Conservation (phyloP, 192 early-diverging fungal species). For the Dissophora globulifera region DNA sequence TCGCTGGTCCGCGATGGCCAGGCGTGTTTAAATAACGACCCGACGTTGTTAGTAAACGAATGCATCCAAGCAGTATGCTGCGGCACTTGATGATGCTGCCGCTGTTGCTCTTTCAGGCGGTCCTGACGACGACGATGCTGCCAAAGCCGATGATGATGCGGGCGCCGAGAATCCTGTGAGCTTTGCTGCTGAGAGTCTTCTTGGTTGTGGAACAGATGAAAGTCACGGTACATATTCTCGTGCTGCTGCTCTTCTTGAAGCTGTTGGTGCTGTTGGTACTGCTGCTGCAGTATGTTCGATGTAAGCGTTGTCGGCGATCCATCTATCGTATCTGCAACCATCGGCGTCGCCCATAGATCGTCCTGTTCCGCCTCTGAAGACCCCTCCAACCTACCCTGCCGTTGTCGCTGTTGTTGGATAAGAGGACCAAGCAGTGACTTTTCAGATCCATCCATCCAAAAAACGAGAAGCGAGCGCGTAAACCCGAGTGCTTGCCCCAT, state of each 20-base stretch:
- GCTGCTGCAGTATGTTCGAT: neutral
- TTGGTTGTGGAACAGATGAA: slow-evolving; percentile 26
- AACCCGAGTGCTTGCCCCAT: slow-evolving; percentile 38
- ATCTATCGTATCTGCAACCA: no score
- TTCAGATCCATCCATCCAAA: slow-evolving; percentile 48
- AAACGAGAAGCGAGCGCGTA: slow-evolving; percentile 38
- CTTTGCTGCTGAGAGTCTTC: slow-evolving; percentile 11
- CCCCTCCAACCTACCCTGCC: no score
- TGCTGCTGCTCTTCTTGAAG: slow-evolving; percentile 10
- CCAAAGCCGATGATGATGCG: no score
- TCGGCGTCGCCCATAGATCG: no score
- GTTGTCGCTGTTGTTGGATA: neutral
- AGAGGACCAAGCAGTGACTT: slow-evolving; percentile 20
- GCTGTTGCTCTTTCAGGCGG: no score
- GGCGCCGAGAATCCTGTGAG: neutral
- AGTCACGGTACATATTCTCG: slow-evolving; percentile 30
- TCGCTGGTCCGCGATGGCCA: no score
- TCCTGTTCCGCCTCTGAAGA: no score
- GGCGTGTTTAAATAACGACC: no score
- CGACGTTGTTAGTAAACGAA: no score
- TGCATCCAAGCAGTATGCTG: no score
- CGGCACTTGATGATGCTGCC: no score
- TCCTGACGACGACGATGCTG: no score
- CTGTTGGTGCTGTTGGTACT: slow-evolving; percentile 1
- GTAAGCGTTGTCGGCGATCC: neutral